These are phyloP conservation scores for Leptoxyphium fumago DNA, from an alignment of 2,329 filamentous ascomycete genomes.

Conservation along the genomic window DNA sequence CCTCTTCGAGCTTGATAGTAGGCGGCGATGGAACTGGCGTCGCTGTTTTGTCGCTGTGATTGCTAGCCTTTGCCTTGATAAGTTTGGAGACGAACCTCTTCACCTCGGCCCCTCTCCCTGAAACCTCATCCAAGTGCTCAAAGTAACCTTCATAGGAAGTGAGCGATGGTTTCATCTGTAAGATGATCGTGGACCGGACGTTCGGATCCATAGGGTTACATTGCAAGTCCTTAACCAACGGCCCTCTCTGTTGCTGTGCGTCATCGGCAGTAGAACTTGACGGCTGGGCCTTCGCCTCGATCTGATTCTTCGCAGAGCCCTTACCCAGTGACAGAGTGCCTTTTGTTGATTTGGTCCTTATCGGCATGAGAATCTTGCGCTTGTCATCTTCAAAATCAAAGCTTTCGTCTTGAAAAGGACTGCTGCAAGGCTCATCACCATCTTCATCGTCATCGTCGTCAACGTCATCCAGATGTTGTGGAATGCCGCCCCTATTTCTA, in stretches of 20 bases:
- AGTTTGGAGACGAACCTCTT: conserved; percentile 63
- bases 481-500: conserved; percentile 31
- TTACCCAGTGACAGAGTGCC: conserved; percentile 23
- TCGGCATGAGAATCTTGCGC: conserved; percentile 35
- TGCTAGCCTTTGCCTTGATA: conserved; percentile 39
- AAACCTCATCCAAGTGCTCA: conserved; percentile 50
- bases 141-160: conserved; percentile 65
- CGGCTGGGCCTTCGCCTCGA: conserved; percentile 9
- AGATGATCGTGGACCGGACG: conserved; percentile 60
- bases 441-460: conserved; percentile 20
- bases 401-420: conserved; percentile 55
- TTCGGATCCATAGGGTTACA: conserved; percentile 81
- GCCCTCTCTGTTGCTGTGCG: conserved; percentile 41
- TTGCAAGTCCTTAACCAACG: conserved; percentile 65
- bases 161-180: conserved; percentile 58
- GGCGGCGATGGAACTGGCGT: conserved; percentile 45
- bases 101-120: conserved; percentile 58
- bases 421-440: conserved; percentile 43
- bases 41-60: conserved; percentile 44
- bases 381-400: conserved; percentile 31
- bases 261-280: conserved; percentile 15
- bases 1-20: conserved; percentile 51
- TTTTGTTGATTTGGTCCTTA: conserved; percentile 34
- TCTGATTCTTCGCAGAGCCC: conserved; percentile 19
- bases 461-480: conserved; percentile 24